Base-by-base conservation (phyloP, 345 rosid species). In the Salix viminalis region DNA sequence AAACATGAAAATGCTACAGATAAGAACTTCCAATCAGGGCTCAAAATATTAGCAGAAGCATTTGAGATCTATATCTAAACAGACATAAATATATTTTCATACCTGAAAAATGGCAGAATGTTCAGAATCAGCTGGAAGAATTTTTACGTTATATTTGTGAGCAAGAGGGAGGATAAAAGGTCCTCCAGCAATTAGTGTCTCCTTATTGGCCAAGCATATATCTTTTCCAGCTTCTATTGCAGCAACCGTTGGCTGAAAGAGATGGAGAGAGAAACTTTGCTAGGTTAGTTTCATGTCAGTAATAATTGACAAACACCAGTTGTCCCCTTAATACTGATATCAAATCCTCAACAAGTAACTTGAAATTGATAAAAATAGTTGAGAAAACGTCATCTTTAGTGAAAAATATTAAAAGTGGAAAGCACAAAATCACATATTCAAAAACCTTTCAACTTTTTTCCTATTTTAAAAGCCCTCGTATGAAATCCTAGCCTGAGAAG, bases 21-120 rank as follows among this genome's bases (percentile, higher is more conserved):
- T 75, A 65, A 72, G 56, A 48, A 73, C 34, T 56, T 21, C 26
- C 37, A 52, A 50, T n/a, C 42, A 56, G 76, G 66, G 32, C 21
- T 66, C 52, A 48, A 54, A 42, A 50, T 8, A n/a, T 56, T 10
- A 48, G 46, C 28, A 46, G 56, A 65, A 52, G 61, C 68, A 78
- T 46, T 28, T 36, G 34, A 30, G 65, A 46, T 42, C 14, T 65
- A 23, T 9, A n/a, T 56, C 13, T 56, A n/a, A 56, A 56, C 37
- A 65, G 32, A 65, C 13, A 67, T 26, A 50, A 1, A 65, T 58
- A 79, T n/a, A 24, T 32, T 64, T 75, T 70, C 78, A 61, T 83
- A 93, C 98, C 97, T 96, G 99, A 83, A 96, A 96, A 84, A 96
- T 91, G 58, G 99, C 97, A 76, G 98, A 96, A 86, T 96, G 99